Base-by-base conservation (phyloP, 2,329 filamentous ascomycete genomes). In the Neonectria punicea region DNA sequence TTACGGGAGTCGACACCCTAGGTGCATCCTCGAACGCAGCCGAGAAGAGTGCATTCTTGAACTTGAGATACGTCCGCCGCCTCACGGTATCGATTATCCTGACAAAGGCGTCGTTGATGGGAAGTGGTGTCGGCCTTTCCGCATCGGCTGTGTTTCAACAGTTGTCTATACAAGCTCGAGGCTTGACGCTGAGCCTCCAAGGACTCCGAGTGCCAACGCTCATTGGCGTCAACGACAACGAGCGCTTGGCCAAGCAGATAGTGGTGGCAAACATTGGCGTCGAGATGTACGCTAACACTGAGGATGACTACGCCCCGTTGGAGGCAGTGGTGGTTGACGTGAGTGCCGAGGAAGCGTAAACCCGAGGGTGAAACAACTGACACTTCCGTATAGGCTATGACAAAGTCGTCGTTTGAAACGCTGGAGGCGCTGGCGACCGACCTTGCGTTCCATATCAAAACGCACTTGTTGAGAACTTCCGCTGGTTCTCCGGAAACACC, bases 141-240 rank as follows among this genome's bases (percentile, higher is more conserved):
- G 80, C 78, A 2, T 80, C 78, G n/a, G 81, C 82, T 10, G 76
- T 81, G 30, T 87, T 81, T 69, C 74, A 68, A 69, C 77, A 67
- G 65, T 74, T 68, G 5, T 67, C 61, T 1, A 61, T 76, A 55
- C 69, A 68, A 3, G 70, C 70, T 30, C 76, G 77, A 20, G 77
- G 74, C 13, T 30, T 75, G 60, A 74, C 43, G 30, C 75, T 92
- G 50, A 81, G 82, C 41, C 76, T 93, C 9, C 83, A 85, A 51
- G 84, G 86, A 20, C 76, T 94, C 55, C 84, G 84, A 41, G 83
- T 93, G 10, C 90, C 91, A 28, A 89, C 88, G 34, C 77, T 94
- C 54, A 87, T 94, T 51, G 92, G 92, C 1, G 86, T 94, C 30
- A 93, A 94, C 72, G 77, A 81, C 22, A 91, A 93, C 72, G 92